These are phyloP conservation scores for Pterocarpus santalinus DNA, from an alignment of 306 rosid species.

Conservation along the genomic window DNA sequence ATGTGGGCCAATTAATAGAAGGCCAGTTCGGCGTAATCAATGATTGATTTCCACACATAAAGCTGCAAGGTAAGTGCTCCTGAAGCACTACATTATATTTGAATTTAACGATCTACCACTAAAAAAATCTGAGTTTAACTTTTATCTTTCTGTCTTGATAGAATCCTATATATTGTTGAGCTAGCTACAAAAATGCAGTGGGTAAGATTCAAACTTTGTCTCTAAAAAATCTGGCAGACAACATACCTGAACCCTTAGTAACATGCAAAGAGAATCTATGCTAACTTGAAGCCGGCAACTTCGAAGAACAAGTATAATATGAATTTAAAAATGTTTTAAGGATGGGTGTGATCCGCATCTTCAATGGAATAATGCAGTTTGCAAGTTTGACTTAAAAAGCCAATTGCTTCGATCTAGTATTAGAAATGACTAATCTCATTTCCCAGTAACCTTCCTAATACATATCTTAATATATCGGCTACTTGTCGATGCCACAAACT, in stretches of 20 bases:
- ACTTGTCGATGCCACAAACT: too few species aligned
- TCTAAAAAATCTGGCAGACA: neutral
- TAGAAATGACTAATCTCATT: neutral
- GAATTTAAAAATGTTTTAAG: neutral
- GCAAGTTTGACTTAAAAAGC: neutral
- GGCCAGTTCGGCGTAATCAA: too few species aligned
- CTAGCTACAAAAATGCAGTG: neutral
- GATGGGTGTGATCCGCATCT: constrained; percentile 30
- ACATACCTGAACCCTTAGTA: neutral
- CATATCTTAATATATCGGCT: neutral
- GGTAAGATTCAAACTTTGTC: neutral
- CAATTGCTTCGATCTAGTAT: neutral
- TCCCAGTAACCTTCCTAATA: constrained; percentile 20
- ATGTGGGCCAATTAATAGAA: too few species aligned
- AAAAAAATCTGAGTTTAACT: too few species aligned
- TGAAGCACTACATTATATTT: too few species aligned
- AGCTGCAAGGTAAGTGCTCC: too few species aligned
- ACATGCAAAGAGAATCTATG: neutral
- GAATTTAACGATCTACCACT: too few species aligned
- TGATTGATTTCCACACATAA: too few species aligned
- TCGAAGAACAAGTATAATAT: too few species aligned
- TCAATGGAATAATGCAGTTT: neutral
- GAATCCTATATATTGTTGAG: neutral
- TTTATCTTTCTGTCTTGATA: neutral
- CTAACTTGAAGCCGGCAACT: too few species aligned